Conservation (phyloP, 495 filamentous ascomycete genomes). For the Astrothelium macrocarpum region DNA sequence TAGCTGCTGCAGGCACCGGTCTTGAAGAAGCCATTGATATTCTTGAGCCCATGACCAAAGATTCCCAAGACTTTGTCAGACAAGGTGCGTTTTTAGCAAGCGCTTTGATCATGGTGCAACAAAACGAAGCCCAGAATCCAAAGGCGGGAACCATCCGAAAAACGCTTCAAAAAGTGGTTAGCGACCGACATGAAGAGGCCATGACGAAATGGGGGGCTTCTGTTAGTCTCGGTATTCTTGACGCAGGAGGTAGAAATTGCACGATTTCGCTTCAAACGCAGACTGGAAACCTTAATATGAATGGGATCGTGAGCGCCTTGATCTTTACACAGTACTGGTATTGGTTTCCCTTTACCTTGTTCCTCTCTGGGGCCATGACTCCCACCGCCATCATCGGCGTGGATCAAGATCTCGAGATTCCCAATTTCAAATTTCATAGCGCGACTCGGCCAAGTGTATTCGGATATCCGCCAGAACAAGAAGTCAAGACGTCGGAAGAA, state of each 20-base stretch:
- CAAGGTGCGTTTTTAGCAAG: slow-evolving; percentile 93
- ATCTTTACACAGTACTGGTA: slow-evolving; percentile 99
- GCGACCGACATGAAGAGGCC: slow-evolving; percentile 94
- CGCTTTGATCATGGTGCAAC: slow-evolving; percentile 96
- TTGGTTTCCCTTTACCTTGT: slow-evolving; percentile 99
- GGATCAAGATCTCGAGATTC: slow-evolving; percentile 85
- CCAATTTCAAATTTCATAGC: slow-evolving; percentile 93
- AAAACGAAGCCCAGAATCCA: slow-evolving; percentile 67
- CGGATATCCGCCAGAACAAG: slow-evolving; percentile 94
- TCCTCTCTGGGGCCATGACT: slow-evolving; percentile 85
- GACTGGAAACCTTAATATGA: slow-evolving; percentile 96
- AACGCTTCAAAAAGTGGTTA: slow-evolving; percentile 65
- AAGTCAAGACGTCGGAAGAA: slow-evolving; percentile 86
- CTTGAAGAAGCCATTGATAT: slow-evolving; percentile 95
- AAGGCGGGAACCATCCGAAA: slow-evolving; percentile 56
- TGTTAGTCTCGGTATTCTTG: slow-evolving; percentile 90
- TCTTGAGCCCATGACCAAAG: slow-evolving; percentile 98
- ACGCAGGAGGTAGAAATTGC: slow-evolving; percentile 96
- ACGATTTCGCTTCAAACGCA: slow-evolving; percentile 96
- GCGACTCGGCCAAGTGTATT: slow-evolving; percentile 91
- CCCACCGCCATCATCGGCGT: slow-evolving; percentile 92
- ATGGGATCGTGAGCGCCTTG: slow-evolving; percentile 92
- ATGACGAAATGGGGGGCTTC: slow-evolving; percentile 99
- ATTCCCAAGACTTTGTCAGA: slow-evolving; percentile 95
- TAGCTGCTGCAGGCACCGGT: slow-evolving; percentile 94